phyloP scores from a whole-genome alignment of 2,329 filamentous ascomycete genomes.

The Coniochaeta ligniaria region DNA sequence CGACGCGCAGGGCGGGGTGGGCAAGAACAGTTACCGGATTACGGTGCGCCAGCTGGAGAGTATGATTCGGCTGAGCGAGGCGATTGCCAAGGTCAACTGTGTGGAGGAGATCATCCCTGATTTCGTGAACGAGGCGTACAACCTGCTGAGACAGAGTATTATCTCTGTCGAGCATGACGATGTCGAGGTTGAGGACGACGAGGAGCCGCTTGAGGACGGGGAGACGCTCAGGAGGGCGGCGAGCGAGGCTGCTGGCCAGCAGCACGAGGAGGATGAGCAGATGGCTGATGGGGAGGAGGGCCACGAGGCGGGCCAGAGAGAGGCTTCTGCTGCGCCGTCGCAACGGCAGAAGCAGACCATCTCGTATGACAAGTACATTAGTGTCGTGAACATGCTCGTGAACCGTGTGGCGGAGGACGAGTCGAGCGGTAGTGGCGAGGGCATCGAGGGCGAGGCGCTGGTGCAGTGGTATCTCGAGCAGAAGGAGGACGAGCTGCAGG shows the following conservation, averaged over 20 bases:
- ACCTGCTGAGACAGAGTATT: conserved; percentile 86
- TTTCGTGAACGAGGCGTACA: conserved; percentile 89
- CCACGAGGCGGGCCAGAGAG: conserved; percentile 16
- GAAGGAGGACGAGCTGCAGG: conserved; percentile 74
- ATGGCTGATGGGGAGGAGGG: conserved; percentile 28
- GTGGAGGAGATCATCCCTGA: conserved; percentile 78
- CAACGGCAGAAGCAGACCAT: conserved; percentile 68
- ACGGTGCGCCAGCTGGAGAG: conserved; percentile 94
- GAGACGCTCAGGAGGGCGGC: conserved; percentile 38
- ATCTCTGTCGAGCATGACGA: conserved; percentile 98
- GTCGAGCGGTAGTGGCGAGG: conserved; percentile 61
- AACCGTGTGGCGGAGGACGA: conserved; percentile 81
- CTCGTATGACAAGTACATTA: conserved; percentile 90
- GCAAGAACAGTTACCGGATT: conserved; percentile 93
- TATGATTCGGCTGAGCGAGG: conserved; percentile 90
- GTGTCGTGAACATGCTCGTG: conserved; percentile 81
- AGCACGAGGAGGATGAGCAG: conserved; percentile 38
- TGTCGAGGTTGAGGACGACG: conserved; percentile 81
- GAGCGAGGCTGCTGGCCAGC: conserved; percentile 45
- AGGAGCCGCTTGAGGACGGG: conserved; percentile 47
- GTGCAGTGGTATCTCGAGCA: conserved; percentile 89
- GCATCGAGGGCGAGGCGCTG: conserved; percentile 76
- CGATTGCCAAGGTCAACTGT: conserved; percentile 97
- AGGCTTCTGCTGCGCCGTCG: conserved; percentile 5
- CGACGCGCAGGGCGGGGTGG: conserved; percentile 88